Evolutionary conservation across 768 basidiomycete genomes (phyloP), one percentile per base, ranked within the genome.

Genomic region (Leccinum truebloodii): DNA sequence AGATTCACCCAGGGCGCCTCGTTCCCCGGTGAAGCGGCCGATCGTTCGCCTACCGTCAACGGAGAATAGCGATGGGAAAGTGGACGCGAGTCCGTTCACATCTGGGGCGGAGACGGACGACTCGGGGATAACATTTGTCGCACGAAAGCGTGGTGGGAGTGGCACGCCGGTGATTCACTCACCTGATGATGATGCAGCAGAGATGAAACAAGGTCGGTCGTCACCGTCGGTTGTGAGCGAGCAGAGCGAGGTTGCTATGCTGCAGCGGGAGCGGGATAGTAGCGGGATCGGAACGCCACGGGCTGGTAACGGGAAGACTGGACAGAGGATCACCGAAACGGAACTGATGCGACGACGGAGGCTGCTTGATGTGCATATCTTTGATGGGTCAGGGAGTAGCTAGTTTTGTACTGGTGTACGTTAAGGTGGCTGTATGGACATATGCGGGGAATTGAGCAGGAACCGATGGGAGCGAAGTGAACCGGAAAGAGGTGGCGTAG

Each of bases 331-430:
- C 59, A 81, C 83, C n/a, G 90, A 93, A 73, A 82, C 78, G 20
- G 91, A 92, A 73, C 72, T 94, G 71, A 88, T 95, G 81, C 77
- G 87, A 67, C 81, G 94, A 66, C 83, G 90, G 55, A 83, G 93
- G 67, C 71, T 95, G 71, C 77, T 95, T 56, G 89, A 90, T 65
- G 81, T 87, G 55, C 88, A 90, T 69, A 86, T 89, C 54, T 86
- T 77, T 81, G 73, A 73, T 18, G 65, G 65, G 48, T 63, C 55
- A n/a, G 59, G 61, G 1, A 55, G 41, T 32, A 56, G 60, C 22
- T 55, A 61, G 59, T 37, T 32, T 39, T 59, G 49, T 39, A 50
- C 24, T 16, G 16, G 3, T 51, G 32, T 59, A 60, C 46, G 52
- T 61, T 55, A 48, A 44, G 49, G 50, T 52, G 28, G 50, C 26